Percentiles rank a stretch among this genome's conserved stretches.
phyloP scores from a whole-genome alignment of 805 yeast genomes.

The Yarrowia divulgata region DNA sequence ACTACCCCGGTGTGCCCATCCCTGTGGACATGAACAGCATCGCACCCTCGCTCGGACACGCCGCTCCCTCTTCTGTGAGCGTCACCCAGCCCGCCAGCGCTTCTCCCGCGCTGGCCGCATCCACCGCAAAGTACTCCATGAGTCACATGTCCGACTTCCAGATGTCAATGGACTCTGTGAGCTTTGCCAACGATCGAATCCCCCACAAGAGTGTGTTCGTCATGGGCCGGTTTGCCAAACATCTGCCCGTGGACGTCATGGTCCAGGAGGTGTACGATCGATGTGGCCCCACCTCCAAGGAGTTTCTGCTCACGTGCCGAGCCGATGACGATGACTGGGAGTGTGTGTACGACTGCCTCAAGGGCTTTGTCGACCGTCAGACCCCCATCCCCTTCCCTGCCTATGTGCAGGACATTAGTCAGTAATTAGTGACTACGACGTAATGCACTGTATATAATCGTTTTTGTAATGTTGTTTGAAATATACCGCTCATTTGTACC shows the following conservation, averaged over 20 bases:
- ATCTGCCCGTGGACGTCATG: constrained; percentile 33
- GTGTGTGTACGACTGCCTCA: constrained; percentile 24
- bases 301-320: constrained; percentile 19
- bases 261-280: constrained; percentile 23
- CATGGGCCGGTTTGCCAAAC: constrained; percentile 10
- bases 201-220: constrained; percentile 18
- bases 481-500: too few relatives aligned
- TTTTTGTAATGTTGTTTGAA: too few relatives aligned
- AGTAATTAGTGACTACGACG: neutral
- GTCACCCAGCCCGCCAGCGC: neutral
- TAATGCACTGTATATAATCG: neutral
- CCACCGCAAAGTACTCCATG: constrained; percentile 1
- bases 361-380: constrained; percentile 26
- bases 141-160: constrained; percentile 28
- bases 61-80: neutral
- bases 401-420: constrained; percentile 18
- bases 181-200: constrained; percentile 1
- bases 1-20: constrained; percentile 5
- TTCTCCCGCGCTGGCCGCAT: neutral
- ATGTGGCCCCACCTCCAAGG: constrained; percentile 21
- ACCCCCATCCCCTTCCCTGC: constrained; percentile 34
- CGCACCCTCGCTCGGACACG: neutral
- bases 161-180: constrained; percentile 17
- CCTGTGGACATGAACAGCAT: neutral
- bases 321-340: constrained; percentile 29